Evolutionary conservation across 306 rosid species (phyloP).

Genomic region (Dalbergia cultrata): DNA sequence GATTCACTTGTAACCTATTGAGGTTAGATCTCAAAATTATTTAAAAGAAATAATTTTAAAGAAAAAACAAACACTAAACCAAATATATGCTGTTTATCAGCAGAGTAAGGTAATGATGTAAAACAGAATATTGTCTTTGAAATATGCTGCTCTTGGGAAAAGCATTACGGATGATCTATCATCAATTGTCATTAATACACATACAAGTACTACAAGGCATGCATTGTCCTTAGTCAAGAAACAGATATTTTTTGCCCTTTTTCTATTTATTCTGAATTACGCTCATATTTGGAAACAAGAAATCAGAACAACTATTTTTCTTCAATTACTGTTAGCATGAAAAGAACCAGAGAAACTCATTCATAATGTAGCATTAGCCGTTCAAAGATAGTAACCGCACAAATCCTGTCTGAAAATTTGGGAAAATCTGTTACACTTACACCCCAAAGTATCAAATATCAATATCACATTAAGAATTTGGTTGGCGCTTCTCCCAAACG

Average conservation of each 20-base stretch:
- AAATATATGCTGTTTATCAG: not conserved
- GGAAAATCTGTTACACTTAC: not conserved
- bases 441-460: too few species aligned
- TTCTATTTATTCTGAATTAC: not conserved
- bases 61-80: conserved; percentile 18
- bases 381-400: conserved; percentile 26
- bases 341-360: not conserved
- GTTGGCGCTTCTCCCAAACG: not conserved
- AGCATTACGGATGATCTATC: conserved; percentile 15
- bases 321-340: conserved; percentile 15
- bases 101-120: conserved; percentile 3
- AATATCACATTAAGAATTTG: conserved; percentile 20
- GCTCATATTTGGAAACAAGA: conserved; percentile 29
- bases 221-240: conserved; percentile 34
- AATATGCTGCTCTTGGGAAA: conserved; percentile 24
- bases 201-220: not conserved
- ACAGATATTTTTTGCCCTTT: not conserved
- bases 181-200: conserved; percentile 4
- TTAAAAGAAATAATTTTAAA: conserved; percentile 13
- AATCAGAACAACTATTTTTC: conserved; percentile 22
- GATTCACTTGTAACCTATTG: conserved; percentile 66
- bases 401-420: not conserved
- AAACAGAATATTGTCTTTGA: conserved; percentile 17
- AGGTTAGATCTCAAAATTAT: conserved; percentile 27
- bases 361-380: not conserved